Base-by-base conservation (phyloP, 2,329 filamentous ascomycete genomes). In the Mariannaea elegans region DNA sequence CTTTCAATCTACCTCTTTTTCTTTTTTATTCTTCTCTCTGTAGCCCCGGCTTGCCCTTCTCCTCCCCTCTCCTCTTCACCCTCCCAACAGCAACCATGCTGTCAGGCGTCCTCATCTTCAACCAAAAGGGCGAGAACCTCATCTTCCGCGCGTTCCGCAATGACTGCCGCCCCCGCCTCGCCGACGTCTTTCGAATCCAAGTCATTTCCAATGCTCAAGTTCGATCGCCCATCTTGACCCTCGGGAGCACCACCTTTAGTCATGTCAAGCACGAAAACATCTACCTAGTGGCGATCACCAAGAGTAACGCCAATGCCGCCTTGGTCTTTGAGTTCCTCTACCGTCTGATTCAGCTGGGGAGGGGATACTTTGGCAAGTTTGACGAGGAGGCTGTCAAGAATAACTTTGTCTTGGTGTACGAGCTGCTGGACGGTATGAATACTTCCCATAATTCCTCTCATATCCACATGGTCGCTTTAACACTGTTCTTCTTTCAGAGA, bases 251-350 rank as follows among this genome's bases (percentile, higher is more conserved):
- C 56, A 99, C 96, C 45, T 99, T 99, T 79, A 97, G 93, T 83
- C 95, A 99, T 88, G 94, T 99, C 80, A 97, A 97, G 78, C 94
- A 97, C 80, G 95, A 99, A 76, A 99, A 99, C 77, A 97, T 99
- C 75, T 99, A 98, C 78, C 80, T 99, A 69, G 94, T 98, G 55
- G 95, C 94, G 16, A 92, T 99, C 70, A 98, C 94, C 59, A 99
- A 98, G 83, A 97, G 94, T 82, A 99, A 99, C 80, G 95, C 94
- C 81, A 99, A 99, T 86, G 94, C 94, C 12, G 96, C 96, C 39
- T 86, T 99, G 56, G 93, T 99, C 21, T 99, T 99, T 74, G 95
- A 99, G 81, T 99, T 99, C 75, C 83, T 99, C 63, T 98, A 98
- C 81, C 88, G 94, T 70, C 82, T 99, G 72, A 92, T 97, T 66